Conservation (phyloP, 2,329 filamentous ascomycete species). For the Trichoderma harzianum region DNA sequence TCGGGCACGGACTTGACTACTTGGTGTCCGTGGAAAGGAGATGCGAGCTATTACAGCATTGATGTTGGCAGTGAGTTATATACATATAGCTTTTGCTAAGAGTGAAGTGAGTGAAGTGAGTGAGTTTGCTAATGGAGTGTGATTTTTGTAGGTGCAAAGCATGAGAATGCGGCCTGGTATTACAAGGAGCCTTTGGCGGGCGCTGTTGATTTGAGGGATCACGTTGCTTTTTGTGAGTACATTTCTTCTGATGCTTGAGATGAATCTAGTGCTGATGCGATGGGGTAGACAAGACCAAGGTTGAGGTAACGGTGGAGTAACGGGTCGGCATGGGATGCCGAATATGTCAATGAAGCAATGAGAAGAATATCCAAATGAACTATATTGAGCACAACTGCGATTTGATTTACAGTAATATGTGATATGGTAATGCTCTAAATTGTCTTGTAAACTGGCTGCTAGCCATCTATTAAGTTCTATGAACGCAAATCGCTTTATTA, state of each 20-base stretch:
- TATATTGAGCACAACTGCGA: not conserved
- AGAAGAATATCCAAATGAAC: not conserved
- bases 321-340: not conserved
- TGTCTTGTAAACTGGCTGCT: not conserved
- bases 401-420: not conserved
- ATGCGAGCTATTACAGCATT: slow-evolving; percentile 55
- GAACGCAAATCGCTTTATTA: not conserved
- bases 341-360: not conserved
- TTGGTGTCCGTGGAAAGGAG: slow-evolving; percentile 55
- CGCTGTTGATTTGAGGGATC: slow-evolving; percentile 49
- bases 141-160: slow-evolving; percentile 36
- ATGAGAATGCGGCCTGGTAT: slow-evolving; percentile 57
- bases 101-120: not conserved
- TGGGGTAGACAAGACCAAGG: slow-evolving; percentile 34
- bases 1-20: slow-evolving; percentile 45
- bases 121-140: not conserved
- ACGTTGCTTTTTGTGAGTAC: slow-evolving; percentile 57
- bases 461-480: not conserved
- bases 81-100: not conserved
- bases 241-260: not conserved
- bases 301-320: slow-evolving; percentile 25
- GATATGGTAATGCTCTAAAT: not conserved
- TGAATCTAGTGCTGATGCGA: not conserved
- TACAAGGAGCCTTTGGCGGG: slow-evolving; percentile 50
- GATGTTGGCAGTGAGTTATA: slow-evolving; percentile 41